Base-by-base conservation (phyloP, 164 flowering plant genomes). In the Macadamia tetraphylla region DNA sequence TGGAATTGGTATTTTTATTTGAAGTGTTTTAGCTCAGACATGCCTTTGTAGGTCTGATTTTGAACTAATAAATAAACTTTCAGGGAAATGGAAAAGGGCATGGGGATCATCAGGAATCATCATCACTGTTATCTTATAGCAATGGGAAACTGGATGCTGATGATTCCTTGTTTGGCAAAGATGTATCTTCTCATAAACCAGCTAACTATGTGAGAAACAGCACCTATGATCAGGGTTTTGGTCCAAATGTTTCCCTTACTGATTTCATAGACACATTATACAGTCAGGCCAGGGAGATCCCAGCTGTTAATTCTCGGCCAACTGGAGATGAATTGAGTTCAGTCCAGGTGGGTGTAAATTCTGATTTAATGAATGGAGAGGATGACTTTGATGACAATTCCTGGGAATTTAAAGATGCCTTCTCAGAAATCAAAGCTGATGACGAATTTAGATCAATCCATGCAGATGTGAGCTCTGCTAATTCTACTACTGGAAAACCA, bases 181-280 rank as follows among this genome's bases (percentile, higher is more conserved):
- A 81, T 73, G 61, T 29, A 67, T 78, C 76, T 61, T 46, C 23
- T 23, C 23, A 43, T 62, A 72, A 71, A 46, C 69, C 79, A 15
- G 29, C 70, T 12, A 32, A 67, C 58, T 58, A 49, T 55, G 17
- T 66, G 32, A 71, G 58, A 59, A 77, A 76, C 66, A 71, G 72
- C 49, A 11, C 66, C 15, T 73, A 67, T 64, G 76, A 55, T 61
- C 62, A 73, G 42, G 63, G 42, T 46, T 57, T 31, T 40, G 63
- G 68, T 65, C 57, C 83, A 4, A 71, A 56, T 66, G 42, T 72
- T 44, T 75, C 86, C 58, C 68, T 89, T 56, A 76, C 74, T 68
- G 92, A 89, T 77, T 76, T 86, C 18, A 78, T 87, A 74, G 81
- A 79, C 61, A 81, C 73, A 72, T 77, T 89, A 71, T 87, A 89